Evolutionary conservation across 768 basidiomycete species (phyloP), one percentile per base, ranked within the genome.

Genomic region (Coprinopsis sp.): DNA sequence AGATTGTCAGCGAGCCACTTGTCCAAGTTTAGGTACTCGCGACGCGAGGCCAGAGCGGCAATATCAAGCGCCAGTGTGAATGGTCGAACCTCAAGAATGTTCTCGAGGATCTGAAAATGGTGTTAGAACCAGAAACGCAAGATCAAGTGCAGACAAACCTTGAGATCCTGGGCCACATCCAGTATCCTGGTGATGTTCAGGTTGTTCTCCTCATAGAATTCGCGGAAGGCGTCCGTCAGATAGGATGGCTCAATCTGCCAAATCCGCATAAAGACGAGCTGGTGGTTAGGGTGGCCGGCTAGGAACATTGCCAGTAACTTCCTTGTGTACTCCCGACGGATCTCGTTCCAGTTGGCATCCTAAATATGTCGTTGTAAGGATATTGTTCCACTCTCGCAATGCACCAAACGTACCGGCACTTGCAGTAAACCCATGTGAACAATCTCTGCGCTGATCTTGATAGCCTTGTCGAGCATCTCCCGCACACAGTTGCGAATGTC

Each of bases 1-100:
- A 94, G 87, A 57, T 92, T 87, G 62, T 91, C 89, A 12, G 87
- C 82, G 13, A 98, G 73, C 94, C 95, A 99, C 65, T 95, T 94
- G 67, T 96, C 94, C 36, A 99, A 73, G 58, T 99, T 93, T 57
- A 98, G 73, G 59, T 93, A 91, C 64, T 97, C 95, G 55, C 92
- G 74, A 33, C 92, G 84, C 28, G 91, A 92, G 11, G 96, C 95
- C 33, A 96, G 70, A 3, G 93, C 87, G 19, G 96, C 96, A 41
- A 97, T 85, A 63, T 99, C 96, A 34, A 98, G 77, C 1, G 92
- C 85, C 58, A 98, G 91, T 6, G 81, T 79, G 55, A 92, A 91
- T 2, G 92, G 90, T 4, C 86, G 82, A 33, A 91, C 85, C 59
- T 91, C 88, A 38, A 99, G 76, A 18, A 99, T 73, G n/a, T 90